Evolutionary conservation across 768 basidiomycete genomes (phyloP).

Genomic region (Chalciporus sphaerocephalus): DNA sequence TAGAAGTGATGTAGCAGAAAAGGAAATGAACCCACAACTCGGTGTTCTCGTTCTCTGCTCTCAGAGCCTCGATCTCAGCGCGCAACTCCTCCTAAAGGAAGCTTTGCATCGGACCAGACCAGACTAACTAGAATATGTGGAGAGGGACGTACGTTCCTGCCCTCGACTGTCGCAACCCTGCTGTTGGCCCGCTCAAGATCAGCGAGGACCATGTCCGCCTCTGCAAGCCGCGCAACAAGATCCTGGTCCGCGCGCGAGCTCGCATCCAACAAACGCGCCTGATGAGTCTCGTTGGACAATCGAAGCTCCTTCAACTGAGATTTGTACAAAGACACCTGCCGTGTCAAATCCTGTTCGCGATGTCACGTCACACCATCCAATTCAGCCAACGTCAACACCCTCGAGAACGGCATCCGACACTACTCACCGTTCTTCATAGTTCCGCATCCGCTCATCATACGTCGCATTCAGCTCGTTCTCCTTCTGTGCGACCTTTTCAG

Average conservation of each 20-base stretch:
- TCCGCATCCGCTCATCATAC: slow-evolving; percentile 92
- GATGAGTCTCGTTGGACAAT: slow-evolving; percentile 85
- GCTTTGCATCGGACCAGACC: too few relatives aligned
- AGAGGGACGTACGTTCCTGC: slow-evolving; percentile 68
- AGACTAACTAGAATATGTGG: neutral
- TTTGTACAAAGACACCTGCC: slow-evolving; percentile 85
- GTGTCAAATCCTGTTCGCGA: slow-evolving; percentile 89
- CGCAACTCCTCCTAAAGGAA: slow-evolving; percentile 77
- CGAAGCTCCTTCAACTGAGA: slow-evolving; percentile 88
- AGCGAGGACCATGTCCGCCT: slow-evolving; percentile 91
- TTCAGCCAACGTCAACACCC: too few relatives aligned
- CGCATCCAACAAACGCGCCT: slow-evolving; percentile 89
- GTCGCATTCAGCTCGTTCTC: slow-evolving; percentile 96
- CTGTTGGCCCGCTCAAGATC: slow-evolving; percentile 95
- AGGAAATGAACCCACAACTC: slow-evolving; percentile 49
- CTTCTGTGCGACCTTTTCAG: slow-evolving; percentile 85
- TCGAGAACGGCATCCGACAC: too few relatives aligned
- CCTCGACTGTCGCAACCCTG: slow-evolving; percentile 86
- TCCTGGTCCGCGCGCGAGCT: slow-evolving; percentile 94
- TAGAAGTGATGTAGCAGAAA: neutral
- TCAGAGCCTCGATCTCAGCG: slow-evolving; percentile 89
- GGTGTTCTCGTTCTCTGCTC: slow-evolving; percentile 69
- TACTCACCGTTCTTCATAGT: slow-evolving; percentile 89
- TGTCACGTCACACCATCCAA: too few relatives aligned
- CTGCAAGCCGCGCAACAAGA: slow-evolving; percentile 81